Base-by-base conservation (phyloP, 164 flowering plant genomes). In the Kalanchoe fedtschenkoi region DNA sequence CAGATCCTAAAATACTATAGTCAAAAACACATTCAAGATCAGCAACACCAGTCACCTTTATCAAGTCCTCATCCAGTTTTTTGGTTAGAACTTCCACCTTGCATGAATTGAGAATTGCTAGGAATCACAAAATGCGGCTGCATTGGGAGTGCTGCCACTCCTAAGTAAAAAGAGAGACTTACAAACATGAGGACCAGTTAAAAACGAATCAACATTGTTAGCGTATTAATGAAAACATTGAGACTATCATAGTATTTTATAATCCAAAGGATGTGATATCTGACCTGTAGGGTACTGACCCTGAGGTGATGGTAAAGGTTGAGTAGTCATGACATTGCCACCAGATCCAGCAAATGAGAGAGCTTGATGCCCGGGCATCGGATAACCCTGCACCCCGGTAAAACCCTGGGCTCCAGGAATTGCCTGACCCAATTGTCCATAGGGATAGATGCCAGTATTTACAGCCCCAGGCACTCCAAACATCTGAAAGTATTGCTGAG, bases 1-100 rank as follows among this genome's bases (percentile, higher is more conserved):
- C 16, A 51, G 29, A 47, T 22, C 28, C 54, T 47, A 9, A 47
- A 13, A 63, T 32, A 9, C 7, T 41, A 34, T n/a, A 34, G 1
- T n/a, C n/a, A n/a, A n/a, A n/a, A n/a, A n/a, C n/a, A n/a, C n/a
- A n/a, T n/a, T n/a, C n/a, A n/a, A 10, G 16, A 29, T 41, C 37
- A 34, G 24, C 47, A 22, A 34, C 16, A 19, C 6, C 41, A 72
- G 76, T 69, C 59, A 82, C 86, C 80, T 83, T 69, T 64, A 76
- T 75, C 76, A 76, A 69, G 74, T 70, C 72, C 74, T 92, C 91
- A 92, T 76, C 85, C 93, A 63, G 86, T 62, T 65, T 81, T 80
- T 73, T 87, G 96, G 78, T 89, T 96, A 80, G 93, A 82, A 77
- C 91, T 82, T 46, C 93, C 75, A 68, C 91, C 89, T 72, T 81